These are phyloP conservation scores for Cylindrodendrum hubeiense DNA, from an alignment of 2,329 filamentous ascomycete genomes.

Conservation along the genomic window DNA sequence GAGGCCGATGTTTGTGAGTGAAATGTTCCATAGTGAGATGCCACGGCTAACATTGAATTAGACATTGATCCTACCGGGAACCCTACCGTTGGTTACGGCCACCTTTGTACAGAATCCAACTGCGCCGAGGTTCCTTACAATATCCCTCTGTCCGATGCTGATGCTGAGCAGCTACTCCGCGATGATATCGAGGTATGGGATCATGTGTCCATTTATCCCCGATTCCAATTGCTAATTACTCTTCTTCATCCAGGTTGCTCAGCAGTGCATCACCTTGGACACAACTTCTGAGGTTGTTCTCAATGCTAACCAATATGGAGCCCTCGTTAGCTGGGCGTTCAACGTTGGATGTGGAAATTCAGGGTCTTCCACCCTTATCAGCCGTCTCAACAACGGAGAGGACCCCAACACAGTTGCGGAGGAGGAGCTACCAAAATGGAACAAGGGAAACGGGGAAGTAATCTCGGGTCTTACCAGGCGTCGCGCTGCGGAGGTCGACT, in stretches of 20 bases:
- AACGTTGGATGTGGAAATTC: slow-evolving; percentile 61
- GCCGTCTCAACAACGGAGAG: slow-evolving; percentile 33
- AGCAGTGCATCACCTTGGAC: slow-evolving; percentile 55
- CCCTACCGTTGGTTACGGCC: slow-evolving; percentile 64
- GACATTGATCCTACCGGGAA: slow-evolving; percentile 58
- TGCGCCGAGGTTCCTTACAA: slow-evolving; percentile 60
- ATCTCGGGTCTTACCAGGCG: slow-evolving; percentile 56
- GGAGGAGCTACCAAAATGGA: slow-evolving; percentile 63
- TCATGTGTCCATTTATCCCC: too few relatives aligned
- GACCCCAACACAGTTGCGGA: slow-evolving; percentile 51
- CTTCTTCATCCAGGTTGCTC: slow-evolving; percentile 33
- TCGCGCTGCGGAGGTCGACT: slow-evolving; percentile 57
- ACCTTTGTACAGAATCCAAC: slow-evolving; percentile 56
- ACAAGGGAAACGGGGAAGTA: slow-evolving; percentile 54
- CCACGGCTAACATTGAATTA: background rate
- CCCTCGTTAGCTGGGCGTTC: slow-evolving; percentile 64
- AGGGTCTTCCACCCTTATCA: slow-evolving; percentile 51
- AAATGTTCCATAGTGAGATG: background rate
- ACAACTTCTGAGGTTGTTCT: slow-evolving; percentile 41
- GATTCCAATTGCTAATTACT: background rate
- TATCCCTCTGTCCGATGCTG: slow-evolving; percentile 57
- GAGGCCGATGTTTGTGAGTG: slow-evolving; percentile 26
- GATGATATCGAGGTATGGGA: slow-evolving; percentile 30
- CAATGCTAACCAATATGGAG: slow-evolving; percentile 64
- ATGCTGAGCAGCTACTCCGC: slow-evolving; percentile 55